A percentile compares a stretch with the other conserved stretches of the same genome.
These are phyloP conservation scores for Talaromyces sp. DNA, from an alignment of 2,329 filamentous ascomycete genomes.

Conservation along the genomic window DNA sequence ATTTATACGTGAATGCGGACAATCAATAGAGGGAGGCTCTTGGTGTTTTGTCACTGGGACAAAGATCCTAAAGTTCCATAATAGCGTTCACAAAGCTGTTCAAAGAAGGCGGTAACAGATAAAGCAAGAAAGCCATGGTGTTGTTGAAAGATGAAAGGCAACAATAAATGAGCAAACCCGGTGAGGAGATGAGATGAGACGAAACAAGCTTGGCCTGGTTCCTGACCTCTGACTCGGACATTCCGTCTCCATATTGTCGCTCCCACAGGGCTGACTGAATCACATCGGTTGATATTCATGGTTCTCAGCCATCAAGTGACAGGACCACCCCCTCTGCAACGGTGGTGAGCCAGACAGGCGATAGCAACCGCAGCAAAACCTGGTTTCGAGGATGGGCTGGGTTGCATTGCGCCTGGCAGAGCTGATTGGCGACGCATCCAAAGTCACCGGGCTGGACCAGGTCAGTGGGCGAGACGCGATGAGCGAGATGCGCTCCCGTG, in stretches of 20 bases:
- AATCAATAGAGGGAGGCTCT: background rate
- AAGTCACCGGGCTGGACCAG: conserved; percentile 5
- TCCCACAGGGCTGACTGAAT: conserved; percentile 6
- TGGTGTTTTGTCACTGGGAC: background rate
- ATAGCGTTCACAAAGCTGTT: background rate
- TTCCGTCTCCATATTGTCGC: background rate
- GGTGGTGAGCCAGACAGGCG: background rate
- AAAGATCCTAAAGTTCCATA: background rate
- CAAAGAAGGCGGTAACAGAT: background rate
- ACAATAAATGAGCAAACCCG: background rate
- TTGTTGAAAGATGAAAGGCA: background rate
- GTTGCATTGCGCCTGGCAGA: background rate
- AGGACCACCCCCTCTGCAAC: background rate
- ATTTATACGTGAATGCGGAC: background rate
- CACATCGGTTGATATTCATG: conserved; percentile 1
- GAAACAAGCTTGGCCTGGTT: background rate
- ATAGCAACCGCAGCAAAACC: background rate
- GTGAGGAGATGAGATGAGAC: background rate
- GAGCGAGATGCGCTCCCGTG: conserved; percentile 5
- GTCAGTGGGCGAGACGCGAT: conserved; percentile 5
- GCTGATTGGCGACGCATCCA: conserved; percentile 2
- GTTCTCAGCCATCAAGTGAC: conserved; percentile 10
- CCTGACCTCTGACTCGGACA: background rate
- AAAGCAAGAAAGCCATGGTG: background rate
- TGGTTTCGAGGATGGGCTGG: background rate